Evolutionary conservation across 495 filamentous ascomycete species (phyloP).

Genomic region (Penicillium salamii): DNA sequence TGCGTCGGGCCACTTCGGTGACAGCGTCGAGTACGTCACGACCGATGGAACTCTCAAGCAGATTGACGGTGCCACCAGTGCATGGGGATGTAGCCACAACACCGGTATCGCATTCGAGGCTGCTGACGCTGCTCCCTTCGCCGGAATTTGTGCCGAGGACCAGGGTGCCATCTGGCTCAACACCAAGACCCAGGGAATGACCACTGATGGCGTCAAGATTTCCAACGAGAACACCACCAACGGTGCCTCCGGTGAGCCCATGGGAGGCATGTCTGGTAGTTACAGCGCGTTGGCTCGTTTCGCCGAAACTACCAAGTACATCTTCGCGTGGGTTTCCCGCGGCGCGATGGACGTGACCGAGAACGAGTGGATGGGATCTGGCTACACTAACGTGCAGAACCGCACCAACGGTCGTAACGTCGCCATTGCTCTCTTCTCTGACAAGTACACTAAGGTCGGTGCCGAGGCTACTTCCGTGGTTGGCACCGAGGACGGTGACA

Average conservation of each 20-base stretch:
- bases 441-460: conserved; percentile 50
- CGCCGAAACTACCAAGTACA: conserved; percentile 38
- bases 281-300: conserved; percentile 50
- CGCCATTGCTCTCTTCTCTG: conserved; percentile 43
- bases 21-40: conserved; percentile 51
- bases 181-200: conserved; percentile 50
- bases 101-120: conserved; percentile 56
- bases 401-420: conserved; percentile 51
- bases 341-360: conserved; percentile 47
- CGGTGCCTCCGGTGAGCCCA: conserved; percentile 49
- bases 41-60: conserved; percentile 38
- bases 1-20: conserved; percentile 52
- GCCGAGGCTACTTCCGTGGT: conserved; percentile 43
- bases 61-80: conserved; percentile 44
- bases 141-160: conserved; percentile 54
- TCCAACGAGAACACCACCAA: conserved; percentile 56
- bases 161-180: conserved; percentile 59
- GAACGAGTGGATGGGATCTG: conserved; percentile 50
- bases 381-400: conserved; percentile 44
- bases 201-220: conserved; percentile 47
- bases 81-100: conserved; percentile 58
- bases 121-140: conserved; percentile 47
- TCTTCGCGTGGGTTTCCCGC: conserved; percentile 53
- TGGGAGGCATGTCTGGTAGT: conserved; percentile 56
- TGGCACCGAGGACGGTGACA: conserved; percentile 47